phyloP scores from a whole-genome alignment of 805 yeast genomes.

The Yarrowia sp. region DNA sequence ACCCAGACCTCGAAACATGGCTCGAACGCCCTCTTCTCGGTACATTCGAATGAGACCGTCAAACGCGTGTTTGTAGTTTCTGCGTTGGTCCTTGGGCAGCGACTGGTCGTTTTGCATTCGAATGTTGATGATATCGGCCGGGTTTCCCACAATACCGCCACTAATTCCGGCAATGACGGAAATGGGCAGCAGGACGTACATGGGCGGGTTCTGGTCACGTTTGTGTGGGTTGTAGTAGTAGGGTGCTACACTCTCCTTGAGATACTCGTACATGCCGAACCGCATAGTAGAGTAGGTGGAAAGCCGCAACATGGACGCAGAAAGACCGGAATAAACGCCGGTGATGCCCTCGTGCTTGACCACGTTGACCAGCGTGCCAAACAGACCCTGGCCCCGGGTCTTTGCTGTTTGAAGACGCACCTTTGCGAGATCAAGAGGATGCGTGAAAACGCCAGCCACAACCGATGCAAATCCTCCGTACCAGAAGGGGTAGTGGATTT shows the following conservation, averaged over 20 bases:
- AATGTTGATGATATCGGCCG: slow-evolving; percentile 81
- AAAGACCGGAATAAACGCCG: slow-evolving; percentile 75
- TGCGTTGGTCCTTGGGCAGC: slow-evolving; percentile 57
- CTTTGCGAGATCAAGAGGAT: slow-evolving; percentile 83
- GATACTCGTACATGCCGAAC: slow-evolving; percentile 78
- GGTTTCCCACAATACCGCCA: slow-evolving; percentile 86
- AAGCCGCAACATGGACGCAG: slow-evolving; percentile 79
- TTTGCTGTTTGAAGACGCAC: slow-evolving; percentile 78
- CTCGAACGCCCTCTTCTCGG: slow-evolving; percentile 54
- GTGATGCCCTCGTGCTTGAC: slow-evolving; percentile 56
- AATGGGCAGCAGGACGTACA: slow-evolving; percentile 61
- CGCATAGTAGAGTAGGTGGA: slow-evolving; percentile 84
- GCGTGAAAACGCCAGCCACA: slow-evolving; percentile 46
- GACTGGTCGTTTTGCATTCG: slow-evolving; percentile 88
- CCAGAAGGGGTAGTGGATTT: slow-evolving; percentile 37
- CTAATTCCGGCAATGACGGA: slow-evolving; percentile 83
- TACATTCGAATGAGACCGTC: slow-evolving; percentile 66
- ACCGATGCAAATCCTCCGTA: slow-evolving; percentile 45
- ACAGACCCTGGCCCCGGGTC: slow-evolving; percentile 57
- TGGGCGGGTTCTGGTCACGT: slow-evolving; percentile 48
- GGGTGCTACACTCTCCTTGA: slow-evolving; percentile 51
- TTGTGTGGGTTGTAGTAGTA: slow-evolving; percentile 20
- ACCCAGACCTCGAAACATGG: slow-evolving; percentile 67
- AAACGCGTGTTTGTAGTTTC: slow-evolving; percentile 73
- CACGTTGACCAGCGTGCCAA: slow-evolving; percentile 59